A percentile compares a stretch with the other conserved stretches of the same genome.
Conservation (phyloP, 805 yeast species). For the Isabelozyma gotoi region DNA sequence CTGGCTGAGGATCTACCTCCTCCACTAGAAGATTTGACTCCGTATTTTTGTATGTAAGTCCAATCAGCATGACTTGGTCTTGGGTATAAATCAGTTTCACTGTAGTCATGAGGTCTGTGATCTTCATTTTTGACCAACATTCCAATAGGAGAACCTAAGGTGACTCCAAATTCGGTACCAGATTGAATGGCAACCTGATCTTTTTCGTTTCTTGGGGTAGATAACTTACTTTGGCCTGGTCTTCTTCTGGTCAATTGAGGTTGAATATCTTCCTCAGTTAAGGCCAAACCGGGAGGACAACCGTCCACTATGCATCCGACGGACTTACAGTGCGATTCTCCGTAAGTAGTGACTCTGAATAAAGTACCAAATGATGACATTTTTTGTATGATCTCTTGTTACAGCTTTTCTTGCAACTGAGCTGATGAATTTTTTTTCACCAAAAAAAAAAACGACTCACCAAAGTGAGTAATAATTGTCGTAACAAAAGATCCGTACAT, state of each 20-base stretch:
- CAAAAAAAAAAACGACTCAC: no score
- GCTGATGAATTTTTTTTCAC: neutral
- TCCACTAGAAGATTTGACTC: conserved; percentile 90
- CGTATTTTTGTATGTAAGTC: conserved; percentile 89
- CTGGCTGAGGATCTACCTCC: conserved; percentile 98
- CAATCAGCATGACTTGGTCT: conserved; percentile 98
- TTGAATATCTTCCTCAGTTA: conserved; percentile 86
- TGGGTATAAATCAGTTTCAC: conserved; percentile 93
- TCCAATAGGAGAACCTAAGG: conserved; percentile 94
- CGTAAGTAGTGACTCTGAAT: conserved; percentile 85
- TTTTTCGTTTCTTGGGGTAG: conserved; percentile 96
- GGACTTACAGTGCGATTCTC: conserved; percentile 96
- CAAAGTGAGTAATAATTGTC: neutral
- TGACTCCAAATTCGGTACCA: conserved; percentile 87
- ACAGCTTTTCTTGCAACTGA: neutral
- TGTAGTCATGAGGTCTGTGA: conserved; percentile 94
- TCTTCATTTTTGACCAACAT: conserved; percentile 93
- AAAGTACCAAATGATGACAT: conserved; percentile 45
- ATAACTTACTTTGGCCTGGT: conserved; percentile 91
- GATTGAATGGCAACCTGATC: conserved; percentile 91
- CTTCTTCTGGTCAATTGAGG: conserved; percentile 96
- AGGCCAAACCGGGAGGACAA: conserved; percentile 90
- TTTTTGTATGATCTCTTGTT: neutral
- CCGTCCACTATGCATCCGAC: conserved; percentile 99
- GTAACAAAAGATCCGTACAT: neutral